Base-by-base conservation (phyloP, 176 grass and related monocot genomes). In the Tillandsia fasciculata region DNA sequence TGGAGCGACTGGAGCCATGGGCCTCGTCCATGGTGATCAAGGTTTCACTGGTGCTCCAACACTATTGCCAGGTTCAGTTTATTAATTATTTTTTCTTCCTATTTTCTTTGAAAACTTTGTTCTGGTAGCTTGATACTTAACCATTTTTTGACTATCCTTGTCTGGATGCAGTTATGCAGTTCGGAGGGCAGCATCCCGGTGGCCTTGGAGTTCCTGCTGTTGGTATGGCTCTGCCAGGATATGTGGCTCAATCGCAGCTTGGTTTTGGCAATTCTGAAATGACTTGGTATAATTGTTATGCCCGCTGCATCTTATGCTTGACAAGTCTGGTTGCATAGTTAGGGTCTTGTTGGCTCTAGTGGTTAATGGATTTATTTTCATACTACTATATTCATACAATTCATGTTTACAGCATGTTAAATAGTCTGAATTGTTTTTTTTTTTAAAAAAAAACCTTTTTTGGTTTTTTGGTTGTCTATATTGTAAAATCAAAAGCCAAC, bases 151-250 rank as follows among this genome's bases (percentile, higher is more conserved):
- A 61, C 9, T 78, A 64, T 76, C 12, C 71, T 68, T 22, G 72
- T 78, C 17, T 61, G 10, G 70, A 49, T 63, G 12, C 23, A 97
- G 89, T 94, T 63, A 99, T 99, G 95, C 95, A 99, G 73, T 90
- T 99, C 82, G 85, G 74, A 0, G 83, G 90, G 17, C 95, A 93
- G 61, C 90, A 99, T 78, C 82, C 15, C 22, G 56, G 56, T 61
- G 56, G 56, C 10, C 56, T 69, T 70, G 95, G 90, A 63, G 90
- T 84, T 82, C 87, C 89, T 79, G 81, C 87, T 14, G 78, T 90
- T 71, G 90, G 95, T 28, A 99, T 99, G 84, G 87, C 90, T 75
- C 82, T 99, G n/a, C 95, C 95, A 59, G 95, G 95, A 48, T 94
- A 94, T 81, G 95, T 99, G 61, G 78, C 95, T 80, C 86, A 88